A percentile compares a stretch with the other conserved stretches of the same genome.
Evolutionary conservation across 257 asterid species (phyloP).

Genomic region (Gardenia jasminoides): DNA sequence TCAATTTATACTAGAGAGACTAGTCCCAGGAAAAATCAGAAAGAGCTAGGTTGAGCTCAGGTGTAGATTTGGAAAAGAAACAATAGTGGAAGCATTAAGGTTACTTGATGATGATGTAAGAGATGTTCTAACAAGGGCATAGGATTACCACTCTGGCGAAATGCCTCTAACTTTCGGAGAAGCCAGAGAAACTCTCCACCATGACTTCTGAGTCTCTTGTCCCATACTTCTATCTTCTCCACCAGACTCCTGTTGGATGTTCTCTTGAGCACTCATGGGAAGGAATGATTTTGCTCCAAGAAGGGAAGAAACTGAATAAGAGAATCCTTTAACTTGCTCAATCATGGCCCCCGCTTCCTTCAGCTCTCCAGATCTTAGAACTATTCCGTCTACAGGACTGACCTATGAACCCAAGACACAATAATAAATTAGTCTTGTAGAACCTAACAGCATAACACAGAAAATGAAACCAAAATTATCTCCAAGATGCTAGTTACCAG

Average conservation of each 20-base stretch:
- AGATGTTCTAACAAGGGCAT: background rate
- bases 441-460: conserved; percentile 9
- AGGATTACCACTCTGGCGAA: conserved; percentile 52
- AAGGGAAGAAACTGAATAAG: conserved; percentile 81
- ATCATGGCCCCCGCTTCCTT: conserved; percentile 83
- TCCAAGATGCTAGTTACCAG: conserved; percentile 66
- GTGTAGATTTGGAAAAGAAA: background rate
- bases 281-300: conserved; percentile 72
- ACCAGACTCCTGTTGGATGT: conserved; percentile 35
- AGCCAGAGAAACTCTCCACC: conserved; percentile 91
- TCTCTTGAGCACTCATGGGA: conserved; percentile 51
- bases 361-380: conserved; percentile 82
- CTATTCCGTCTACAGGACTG: conserved; percentile 95
- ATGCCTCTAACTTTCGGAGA: conserved; percentile 81
- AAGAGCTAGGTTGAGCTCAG: background rate
- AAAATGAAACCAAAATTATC: conserved; percentile 20
- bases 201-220: conserved; percentile 56
- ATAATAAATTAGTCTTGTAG: background rate
- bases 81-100: background rate
- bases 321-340: conserved; percentile 94
- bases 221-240: conserved; percentile 30
- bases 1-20: too few relatives aligned
- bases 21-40: background rate
- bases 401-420: conserved; percentile 44
- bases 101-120: background rate